Evolutionary conservation across 495 filamentous ascomycete genomes (phyloP), one percentile per base, ranked within the genome.

Genomic region (Podospora didyma): DNA sequence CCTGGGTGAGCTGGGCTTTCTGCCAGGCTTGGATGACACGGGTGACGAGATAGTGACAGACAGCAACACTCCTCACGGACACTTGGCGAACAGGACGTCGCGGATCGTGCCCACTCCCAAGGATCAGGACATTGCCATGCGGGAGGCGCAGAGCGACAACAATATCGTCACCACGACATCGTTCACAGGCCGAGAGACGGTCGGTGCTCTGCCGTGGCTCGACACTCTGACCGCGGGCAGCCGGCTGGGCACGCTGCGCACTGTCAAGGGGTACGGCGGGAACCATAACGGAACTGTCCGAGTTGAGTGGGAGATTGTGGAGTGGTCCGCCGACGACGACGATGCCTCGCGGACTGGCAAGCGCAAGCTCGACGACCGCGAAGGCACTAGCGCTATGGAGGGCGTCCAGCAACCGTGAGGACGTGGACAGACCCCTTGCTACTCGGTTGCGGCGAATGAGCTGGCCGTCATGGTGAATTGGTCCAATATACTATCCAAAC

Each of bases 291-390:
- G 85, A 10, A 75, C 71, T 14, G 80, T 80, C 14, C 81, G 73
- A 24, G 78, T 94, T 37, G 87, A 93, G 63, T 96, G 90, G 87
- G 90, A 96, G 70, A 75, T 96, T 57, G 80, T 84, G 42, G 92
- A 96, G 69, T 91, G 83, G 80, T 81, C 79, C 39, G 82, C 79
- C 52, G 83, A 79, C 47, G 82, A 78, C 39, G 76, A 73, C n/a
- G 72, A 61, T 75, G 75, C 24, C 78, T 77, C 47, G 76, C 70
- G 48, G 21, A 63, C 34, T 39, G 69, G 64, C 41, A 86, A 85
- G 69, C 73, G 83, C 56, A 86, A 85, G 66, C 68, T 82, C 26
- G 74, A 58, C 31, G 75, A 74, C 20, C 59, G 67, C 17, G 75
- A 74, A 58, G 61, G 23, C 42, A 53, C 44, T 17, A 53, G 49